These are phyloP conservation scores for Lizonia empirigonia DNA, from an alignment of 2,329 filamentous ascomycete species.

Conservation along the genomic window DNA sequence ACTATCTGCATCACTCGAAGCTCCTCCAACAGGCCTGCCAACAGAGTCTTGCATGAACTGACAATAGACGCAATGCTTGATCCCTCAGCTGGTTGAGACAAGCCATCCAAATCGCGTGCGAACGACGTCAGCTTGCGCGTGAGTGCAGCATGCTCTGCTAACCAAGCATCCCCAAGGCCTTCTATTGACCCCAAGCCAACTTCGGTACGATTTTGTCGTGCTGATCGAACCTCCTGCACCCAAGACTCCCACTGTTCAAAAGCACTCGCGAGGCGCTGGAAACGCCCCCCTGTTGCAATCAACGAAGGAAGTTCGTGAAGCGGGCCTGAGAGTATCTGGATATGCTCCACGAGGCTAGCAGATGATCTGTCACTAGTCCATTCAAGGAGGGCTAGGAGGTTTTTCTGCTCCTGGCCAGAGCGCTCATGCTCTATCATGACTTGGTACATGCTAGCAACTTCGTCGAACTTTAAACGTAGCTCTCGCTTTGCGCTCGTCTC, in stretches of 20 bases:
- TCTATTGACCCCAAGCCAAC: constrained; percentile 30
- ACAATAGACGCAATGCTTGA: constrained; percentile 45
- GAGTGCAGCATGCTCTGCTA: constrained; percentile 41
- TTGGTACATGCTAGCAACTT: constrained; percentile 45
- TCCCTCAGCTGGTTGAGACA: constrained; percentile 34
- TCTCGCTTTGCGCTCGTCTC: constrained; percentile 39
- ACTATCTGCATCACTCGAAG: constrained; percentile 43
- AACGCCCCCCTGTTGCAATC: constrained; percentile 41
- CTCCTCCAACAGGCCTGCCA: constrained; percentile 42
- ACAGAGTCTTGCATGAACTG: constrained; percentile 34
- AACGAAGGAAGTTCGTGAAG: constrained; percentile 46
- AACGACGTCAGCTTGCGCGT: constrained; percentile 43
- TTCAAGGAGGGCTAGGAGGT: constrained; percentile 43
- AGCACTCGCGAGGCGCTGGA: constrained; percentile 33
- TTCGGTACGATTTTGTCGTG: constrained; percentile 19
- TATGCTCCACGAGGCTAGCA: constrained; percentile 40
- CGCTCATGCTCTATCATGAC: constrained; percentile 46
- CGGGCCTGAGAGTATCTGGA: constrained; percentile 44
- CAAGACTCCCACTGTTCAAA: constrained; percentile 43
- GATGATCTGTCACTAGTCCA: constrained; percentile 39
- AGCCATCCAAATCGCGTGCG: constrained; percentile 38
- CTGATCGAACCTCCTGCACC: constrained; percentile 38
- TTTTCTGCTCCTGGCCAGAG: constrained; percentile 45
- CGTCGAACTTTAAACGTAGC: constrained; percentile 43
- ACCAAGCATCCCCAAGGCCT: constrained; percentile 43